Evolutionary conservation across 306 rosid species (phyloP).

Genomic region (Acmispon strigosus): DNA sequence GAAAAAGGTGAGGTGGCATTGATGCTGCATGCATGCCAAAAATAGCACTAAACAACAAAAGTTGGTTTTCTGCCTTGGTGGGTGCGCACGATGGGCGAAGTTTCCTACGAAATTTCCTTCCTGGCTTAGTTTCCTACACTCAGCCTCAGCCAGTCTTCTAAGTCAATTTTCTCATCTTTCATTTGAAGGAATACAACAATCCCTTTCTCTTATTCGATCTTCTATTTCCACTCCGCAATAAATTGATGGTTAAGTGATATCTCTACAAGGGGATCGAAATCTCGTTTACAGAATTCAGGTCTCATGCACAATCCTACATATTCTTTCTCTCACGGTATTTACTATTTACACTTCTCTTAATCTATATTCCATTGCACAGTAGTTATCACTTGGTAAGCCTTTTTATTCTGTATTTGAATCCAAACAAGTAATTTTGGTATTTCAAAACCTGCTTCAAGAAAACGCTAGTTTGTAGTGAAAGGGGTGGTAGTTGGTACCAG

Average conservation of each 20-base stretch:
- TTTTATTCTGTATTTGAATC: too few species aligned
- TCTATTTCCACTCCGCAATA: background rate
- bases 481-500: too few species aligned
- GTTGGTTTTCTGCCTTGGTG: background rate
- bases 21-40: conserved; percentile 19
- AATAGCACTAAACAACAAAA: background rate
- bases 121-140: background rate
- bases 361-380: too few species aligned
- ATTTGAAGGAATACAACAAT: too few species aligned
- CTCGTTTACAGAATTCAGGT: background rate
- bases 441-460: too few species aligned
- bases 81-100: conserved; percentile 3
- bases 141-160: background rate
- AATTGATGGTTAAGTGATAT: background rate
- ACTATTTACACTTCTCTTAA: background rate
- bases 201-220: background rate
- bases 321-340: conserved; percentile 4
- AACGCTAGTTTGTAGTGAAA: too few species aligned
- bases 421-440: too few species aligned
- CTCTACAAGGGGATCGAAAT: too few species aligned
- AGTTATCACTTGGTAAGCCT: too few species aligned
- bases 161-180: background rate
- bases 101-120: conserved; percentile 24
- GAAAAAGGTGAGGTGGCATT: too few species aligned
- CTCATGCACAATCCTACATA: background rate